Conservation (phyloP, 371 early-diverging fungal species). For the Coemansia sp. region DNA sequence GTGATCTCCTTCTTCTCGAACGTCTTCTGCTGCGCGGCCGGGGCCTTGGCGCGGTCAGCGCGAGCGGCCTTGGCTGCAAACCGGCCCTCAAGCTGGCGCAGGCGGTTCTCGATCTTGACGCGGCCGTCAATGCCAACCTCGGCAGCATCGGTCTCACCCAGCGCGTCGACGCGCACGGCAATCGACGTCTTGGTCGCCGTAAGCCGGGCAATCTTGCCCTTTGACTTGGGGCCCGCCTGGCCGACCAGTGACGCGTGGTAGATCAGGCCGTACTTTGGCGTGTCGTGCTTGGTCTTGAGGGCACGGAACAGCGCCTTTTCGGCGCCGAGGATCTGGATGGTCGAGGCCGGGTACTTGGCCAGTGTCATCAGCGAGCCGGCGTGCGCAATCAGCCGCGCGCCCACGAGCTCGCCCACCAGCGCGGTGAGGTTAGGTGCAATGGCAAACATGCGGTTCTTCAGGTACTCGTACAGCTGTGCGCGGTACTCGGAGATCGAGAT, state of each 20-base stretch:
- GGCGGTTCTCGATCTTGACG: constrained; percentile 80
- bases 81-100: constrained; percentile 81
- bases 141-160: constrained; percentile 80
- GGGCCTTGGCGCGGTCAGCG: constrained; percentile 40
- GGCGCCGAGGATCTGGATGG: constrained; percentile 97
- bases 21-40: constrained; percentile 57
- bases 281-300: constrained; percentile 90
- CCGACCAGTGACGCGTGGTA: constrained; percentile 90
- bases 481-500: constrained; percentile 85
- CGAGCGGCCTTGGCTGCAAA: constrained; percentile 53
- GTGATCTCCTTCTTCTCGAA: constrained; percentile 62
- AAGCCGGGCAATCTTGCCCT: constrained; percentile 92
- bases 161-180: constrained; percentile 92
- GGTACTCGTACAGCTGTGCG: constrained; percentile 82
- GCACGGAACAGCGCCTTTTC: constrained; percentile 98
- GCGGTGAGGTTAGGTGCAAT: constrained; percentile 93
- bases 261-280: constrained; percentile 97
- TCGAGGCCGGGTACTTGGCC: constrained; percentile 91
- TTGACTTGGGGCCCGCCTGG: constrained; percentile 80
- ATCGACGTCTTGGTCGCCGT: constrained; percentile 93
- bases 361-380: constrained; percentile 91
- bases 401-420: constrained; percentile 89
- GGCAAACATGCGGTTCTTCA: constrained; percentile 85
- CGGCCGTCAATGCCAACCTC: constrained; percentile 85
- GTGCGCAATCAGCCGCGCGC: constrained; percentile 88